Conservation (phyloP, 2,329 filamentous ascomycete genomes). For the Sclerotinia nivalis region DNA sequence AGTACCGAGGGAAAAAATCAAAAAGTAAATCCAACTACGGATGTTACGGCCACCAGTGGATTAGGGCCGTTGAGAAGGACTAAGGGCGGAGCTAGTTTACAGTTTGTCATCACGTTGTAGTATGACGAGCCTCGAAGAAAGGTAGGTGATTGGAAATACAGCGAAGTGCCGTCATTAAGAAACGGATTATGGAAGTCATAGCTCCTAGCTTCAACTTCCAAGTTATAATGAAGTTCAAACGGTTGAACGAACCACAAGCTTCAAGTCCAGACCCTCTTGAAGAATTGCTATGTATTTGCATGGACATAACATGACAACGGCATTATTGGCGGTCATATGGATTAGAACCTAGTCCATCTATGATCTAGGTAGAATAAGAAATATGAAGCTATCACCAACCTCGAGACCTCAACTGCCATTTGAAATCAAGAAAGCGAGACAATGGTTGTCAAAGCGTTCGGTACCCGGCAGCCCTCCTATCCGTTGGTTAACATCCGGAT, state of each 20-base stretch:
- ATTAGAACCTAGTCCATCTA: neutral
- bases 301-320: neutral
- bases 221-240: neutral
- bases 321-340: neutral
- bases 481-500: neutral
- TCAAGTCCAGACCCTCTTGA: neutral
- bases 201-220: neutral
- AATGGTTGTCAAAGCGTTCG: neutral
- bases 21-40: neutral
- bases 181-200: neutral
- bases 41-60: neutral
- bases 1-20: neutral
- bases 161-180: neutral
- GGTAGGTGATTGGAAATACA: neutral
- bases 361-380: neutral
- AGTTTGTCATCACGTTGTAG: neutral
- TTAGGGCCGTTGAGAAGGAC: neutral
- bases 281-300: neutral
- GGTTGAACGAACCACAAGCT: neutral
- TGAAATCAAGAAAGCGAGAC: neutral
- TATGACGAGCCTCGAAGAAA: neutral
- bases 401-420: neutral
- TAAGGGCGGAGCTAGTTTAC: neutral
- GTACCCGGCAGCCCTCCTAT: neutral
- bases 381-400: neutral